Base-by-base conservation (phyloP, 208 protist species). In the Leishmania lainsoni region DNA sequence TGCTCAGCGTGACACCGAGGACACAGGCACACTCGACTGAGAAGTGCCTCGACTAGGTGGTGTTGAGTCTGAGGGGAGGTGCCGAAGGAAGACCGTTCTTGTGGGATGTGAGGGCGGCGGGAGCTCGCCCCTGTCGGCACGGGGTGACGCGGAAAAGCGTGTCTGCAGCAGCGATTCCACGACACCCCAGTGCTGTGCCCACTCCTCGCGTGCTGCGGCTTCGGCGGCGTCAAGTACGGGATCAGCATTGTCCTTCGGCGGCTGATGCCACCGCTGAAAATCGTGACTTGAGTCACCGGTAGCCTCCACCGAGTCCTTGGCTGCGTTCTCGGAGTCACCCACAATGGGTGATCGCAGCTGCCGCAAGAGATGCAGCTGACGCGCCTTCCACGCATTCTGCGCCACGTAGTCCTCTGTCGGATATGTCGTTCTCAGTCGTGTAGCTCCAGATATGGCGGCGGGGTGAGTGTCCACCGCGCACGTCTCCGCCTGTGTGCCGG, bases 151-250 rank as follows among this genome's bases (percentile, higher is more conserved):
- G 17, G 56, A 59, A 66, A 89, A 94, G 56, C 93, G 89, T 0
- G 84, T 93, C 58, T 93, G 83, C 70, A 94, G 42, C 20, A 96
- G 79, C 4, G 90, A 86, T 77, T 96, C 90, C 73, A 96, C 26
- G 39, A 92, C 80, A 35, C 88, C 90, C 91, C 91, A 96, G 75
- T 96, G 93, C 75, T 94, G 87, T 16, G 89, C 80, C 70, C 85
- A 92, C 59, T 86, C 82, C 66, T 85, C 70, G 45, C 78, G 68
- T 39, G 76, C 69, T 16, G 81, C 82, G 26, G 69, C 74, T 54
- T 86, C 83, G 12, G 83, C 79, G 5, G 68, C 72, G 32, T 86
- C 79, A 56, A 82, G 58, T 10, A 56, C 83, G 8, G 78, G n/a
- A 32, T 78, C 78, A 17, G 66, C 73, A 2, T 52, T 42, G 35